Conservation (phyloP, 768 basidiomycete genomes). For the Naganishia antarctica region DNA sequence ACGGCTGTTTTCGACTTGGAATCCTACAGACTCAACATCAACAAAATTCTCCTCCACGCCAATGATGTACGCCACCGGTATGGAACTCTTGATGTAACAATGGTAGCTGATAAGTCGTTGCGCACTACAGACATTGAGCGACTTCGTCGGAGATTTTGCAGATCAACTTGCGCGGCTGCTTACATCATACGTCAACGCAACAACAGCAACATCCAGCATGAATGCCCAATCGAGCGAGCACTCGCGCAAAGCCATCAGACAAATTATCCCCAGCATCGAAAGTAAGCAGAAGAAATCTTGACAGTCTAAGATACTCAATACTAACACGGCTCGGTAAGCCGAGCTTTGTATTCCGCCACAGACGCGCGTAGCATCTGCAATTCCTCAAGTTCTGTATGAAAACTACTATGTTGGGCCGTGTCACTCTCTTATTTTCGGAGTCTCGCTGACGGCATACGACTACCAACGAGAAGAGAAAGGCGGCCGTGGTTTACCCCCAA, state of each 20-base stretch:
- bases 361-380: background rate
- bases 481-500: slow-evolving; percentile 57
- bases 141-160: slow-evolving; percentile 69
- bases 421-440: slow-evolving; percentile 81
- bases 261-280: slow-evolving; percentile 69
- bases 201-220: slow-evolving; percentile 71
- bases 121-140: slow-evolving; percentile 66
- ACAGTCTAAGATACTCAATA: background rate
- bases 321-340: background rate
- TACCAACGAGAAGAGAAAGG: slow-evolving; percentile 72
- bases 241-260: slow-evolving; percentile 59
- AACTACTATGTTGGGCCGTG: slow-evolving; percentile 66
- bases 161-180: slow-evolving; percentile 61
- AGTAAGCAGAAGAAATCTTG: slow-evolving; percentile 48
- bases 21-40: slow-evolving; percentile 72
- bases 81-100: background rate
- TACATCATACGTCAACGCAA: slow-evolving; percentile 70
- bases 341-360: background rate
- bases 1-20: slow-evolving; percentile 89
- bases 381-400: slow-evolving; percentile 40
- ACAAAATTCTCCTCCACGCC: slow-evolving; percentile 75
- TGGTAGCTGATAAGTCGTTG: background rate
- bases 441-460: slow-evolving; percentile 81
- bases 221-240: slow-evolving; percentile 69
- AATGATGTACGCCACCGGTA: slow-evolving; percentile 59